Percentiles rank a stretch among this genome's conserved stretches.
Evolutionary conservation across 345 rosid genomes (phyloP).

Genomic region (Syzygium grande): DNA sequence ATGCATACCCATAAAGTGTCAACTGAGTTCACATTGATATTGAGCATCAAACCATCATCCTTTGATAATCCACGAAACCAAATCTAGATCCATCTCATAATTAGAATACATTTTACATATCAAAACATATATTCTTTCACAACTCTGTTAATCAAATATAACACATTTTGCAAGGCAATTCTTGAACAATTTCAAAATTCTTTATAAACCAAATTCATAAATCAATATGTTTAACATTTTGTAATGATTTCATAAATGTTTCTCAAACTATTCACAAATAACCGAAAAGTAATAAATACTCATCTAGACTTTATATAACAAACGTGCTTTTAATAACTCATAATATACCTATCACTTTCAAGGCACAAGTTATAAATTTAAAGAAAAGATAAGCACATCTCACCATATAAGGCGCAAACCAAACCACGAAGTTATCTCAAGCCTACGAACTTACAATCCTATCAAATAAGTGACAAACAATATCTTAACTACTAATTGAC

Average conservation of each 20-base stretch:
- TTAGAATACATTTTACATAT: neutral
- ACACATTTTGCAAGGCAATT: neutral
- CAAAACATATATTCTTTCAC: neutral
- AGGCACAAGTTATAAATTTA: neutral
- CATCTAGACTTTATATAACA: neutral
- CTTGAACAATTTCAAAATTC: too few species aligned
- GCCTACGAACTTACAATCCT: accelerated
- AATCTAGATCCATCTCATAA: neutral
- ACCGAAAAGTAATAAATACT: neutral
- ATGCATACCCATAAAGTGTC: too few species aligned
- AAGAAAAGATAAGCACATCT: neutral
- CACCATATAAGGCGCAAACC: neutral
- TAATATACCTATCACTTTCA: neutral
- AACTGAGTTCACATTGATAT: neutral
- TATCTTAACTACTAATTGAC: neutral
- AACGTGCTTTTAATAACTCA: too few species aligned
- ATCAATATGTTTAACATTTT: neutral
- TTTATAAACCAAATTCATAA: neutral
- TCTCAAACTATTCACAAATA: neutral
- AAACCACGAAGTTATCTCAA: neutral
- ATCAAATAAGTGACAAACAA: neutral
- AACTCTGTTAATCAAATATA: neutral
- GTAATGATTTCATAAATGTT: neutral
- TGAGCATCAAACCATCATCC: neutral
- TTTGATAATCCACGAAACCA: neutral